These are phyloP conservation scores for Cladobotryum protrusum DNA, from an alignment of 2,329 filamentous ascomycete species.

Conservation along the genomic window DNA sequence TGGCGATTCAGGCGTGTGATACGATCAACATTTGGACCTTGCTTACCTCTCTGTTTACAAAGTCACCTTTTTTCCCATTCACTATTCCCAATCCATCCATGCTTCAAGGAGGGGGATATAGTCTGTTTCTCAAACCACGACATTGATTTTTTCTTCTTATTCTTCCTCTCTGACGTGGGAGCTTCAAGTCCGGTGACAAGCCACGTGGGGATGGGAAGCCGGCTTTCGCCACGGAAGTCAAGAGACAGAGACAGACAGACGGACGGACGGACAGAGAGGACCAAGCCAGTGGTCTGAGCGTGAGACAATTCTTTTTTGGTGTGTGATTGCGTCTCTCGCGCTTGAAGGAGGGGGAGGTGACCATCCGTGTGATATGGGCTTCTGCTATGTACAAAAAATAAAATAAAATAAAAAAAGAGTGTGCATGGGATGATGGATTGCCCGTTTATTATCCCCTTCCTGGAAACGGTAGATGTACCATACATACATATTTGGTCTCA, in stretches of 20 bases:
- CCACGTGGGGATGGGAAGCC: slow-evolving; percentile 1
- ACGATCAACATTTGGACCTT: not conserved
- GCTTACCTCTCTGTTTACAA: not conserved
- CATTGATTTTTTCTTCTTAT: no score
- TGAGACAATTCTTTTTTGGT: not conserved
- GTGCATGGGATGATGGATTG: no score
- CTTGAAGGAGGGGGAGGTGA: not conserved
- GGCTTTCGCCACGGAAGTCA: slow-evolving; percentile 1
- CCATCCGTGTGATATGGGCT: not conserved
- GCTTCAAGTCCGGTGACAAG: slow-evolving; percentile 2
- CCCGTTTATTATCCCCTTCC: no score
- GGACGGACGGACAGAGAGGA: not conserved
- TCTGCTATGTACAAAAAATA: no score
- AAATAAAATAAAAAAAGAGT: no score
- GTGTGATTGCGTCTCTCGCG: not conserved
- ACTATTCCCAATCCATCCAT: no score
- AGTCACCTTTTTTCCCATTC: no score
- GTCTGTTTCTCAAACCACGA: no score
- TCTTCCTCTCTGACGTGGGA: no score
- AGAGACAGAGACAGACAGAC: not conserved
- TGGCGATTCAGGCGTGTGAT: slow-evolving; percentile 6
- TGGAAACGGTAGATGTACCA: no score
- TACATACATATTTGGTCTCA: no score
- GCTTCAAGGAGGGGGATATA: no score
- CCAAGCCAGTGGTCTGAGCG: not conserved